Evolutionary conservation across 192 early-diverging fungal species (phyloP), one percentile per base, ranked within the genome.

Genomic region (Coemansia sp.): DNA sequence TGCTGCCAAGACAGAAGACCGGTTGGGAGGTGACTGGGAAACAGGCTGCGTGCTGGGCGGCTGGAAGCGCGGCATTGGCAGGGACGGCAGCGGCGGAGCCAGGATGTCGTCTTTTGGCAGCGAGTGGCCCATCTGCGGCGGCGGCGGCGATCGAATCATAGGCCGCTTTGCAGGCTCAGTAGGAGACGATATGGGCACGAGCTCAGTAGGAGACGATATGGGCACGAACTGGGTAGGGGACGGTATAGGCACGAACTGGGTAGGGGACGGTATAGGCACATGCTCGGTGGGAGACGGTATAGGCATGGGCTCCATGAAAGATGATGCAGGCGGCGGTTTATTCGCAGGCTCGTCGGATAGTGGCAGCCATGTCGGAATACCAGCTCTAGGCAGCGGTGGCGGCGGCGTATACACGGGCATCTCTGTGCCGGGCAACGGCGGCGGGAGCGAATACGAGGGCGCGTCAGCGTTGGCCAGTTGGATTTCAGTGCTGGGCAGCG

Each of bases 11-110:
- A n/a, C n/a, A n/a, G n/a, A n/a, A n/a, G n/a, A n/a, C n/a, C n/a
- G n/a, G n/a, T n/a, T n/a, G n/a, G n/a, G 35, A 16, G 12, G n/a
- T 40, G 35, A 5, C n/a, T 40, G 35, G n/a, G 35, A 16, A 16
- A 44, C 43, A 28, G 42, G 62, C 16, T 30, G 28, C 19, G 50
- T 8, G 32, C 18, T 54, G 2, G 54, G 22, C 2, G 74, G 74
- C 49, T 77, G 74, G 54, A 77, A 77, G 21, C 38, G 52, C 16
- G 74, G 74, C 74, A 77, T 77, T 11, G 74, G 74, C 52, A 50
- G 60, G 5, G 64, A 29, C 2, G 74, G 74, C 22, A 77, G 60
- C 6, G 71, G 66, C 19, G 66, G 67, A 16, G 58, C 59, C 23
- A 49, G 42, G 7, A 19, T 42, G 2, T 29, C 38, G 40, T 24